Evolutionary conservation across 1,139 yeast species (phyloP).

Genomic region (Entelexis sorbosivorans): DNA sequence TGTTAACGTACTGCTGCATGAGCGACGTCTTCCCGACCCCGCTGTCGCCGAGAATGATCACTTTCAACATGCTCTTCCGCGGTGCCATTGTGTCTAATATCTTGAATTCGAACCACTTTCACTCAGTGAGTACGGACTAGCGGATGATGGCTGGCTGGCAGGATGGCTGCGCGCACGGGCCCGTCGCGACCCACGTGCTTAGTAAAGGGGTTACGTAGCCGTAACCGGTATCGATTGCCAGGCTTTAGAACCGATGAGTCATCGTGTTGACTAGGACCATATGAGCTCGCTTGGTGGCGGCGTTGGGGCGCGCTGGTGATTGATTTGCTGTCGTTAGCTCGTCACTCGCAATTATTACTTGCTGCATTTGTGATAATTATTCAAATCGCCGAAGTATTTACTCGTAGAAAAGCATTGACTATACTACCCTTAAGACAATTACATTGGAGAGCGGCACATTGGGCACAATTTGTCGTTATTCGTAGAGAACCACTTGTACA

Average conservation of each 20-base stretch:
- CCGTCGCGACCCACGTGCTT: background rate
- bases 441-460: slow-evolving; percentile 57
- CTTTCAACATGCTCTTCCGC: slow-evolving; percentile 84
- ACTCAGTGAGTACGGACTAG: background rate
- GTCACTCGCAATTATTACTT: no score
- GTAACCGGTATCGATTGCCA: background rate
- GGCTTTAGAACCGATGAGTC: no score
- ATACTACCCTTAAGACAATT: background rate
- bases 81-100: slow-evolving; percentile 23
- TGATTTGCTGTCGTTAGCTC: no score
- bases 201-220: background rate
- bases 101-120: background rate
- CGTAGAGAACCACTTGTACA: slow-evolving; percentile 94
- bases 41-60: slow-evolving; percentile 89
- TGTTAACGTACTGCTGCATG: slow-evolving; percentile 86
- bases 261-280: no score
- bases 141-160: background rate
- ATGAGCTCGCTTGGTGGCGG: no score
- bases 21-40: slow-evolving; percentile 97
- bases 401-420: no score
- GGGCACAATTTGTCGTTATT: slow-evolving; percentile 89
- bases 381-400: no score
- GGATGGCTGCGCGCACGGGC: background rate
- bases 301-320: no score
- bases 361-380: no score